Percentiles rank a stretch among this genome's conserved stretches.
Evolutionary conservation across 2,329 filamentous ascomycete genomes (phyloP).

Genomic region (Mycogone perniciosa): DNA sequence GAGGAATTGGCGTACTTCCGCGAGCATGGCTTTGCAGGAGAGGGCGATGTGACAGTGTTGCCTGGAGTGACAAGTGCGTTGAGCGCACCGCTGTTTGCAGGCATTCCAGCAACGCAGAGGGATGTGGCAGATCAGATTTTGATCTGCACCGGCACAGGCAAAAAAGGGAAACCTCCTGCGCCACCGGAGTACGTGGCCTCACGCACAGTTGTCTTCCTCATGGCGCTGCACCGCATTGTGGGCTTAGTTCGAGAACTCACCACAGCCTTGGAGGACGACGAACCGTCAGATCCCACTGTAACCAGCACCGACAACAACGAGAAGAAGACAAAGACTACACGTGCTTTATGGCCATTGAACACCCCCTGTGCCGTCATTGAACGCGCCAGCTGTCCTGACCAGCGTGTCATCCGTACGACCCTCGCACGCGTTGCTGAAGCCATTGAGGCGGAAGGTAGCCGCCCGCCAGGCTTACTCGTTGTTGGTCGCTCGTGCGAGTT

Average conservation of each 20-base stretch:
- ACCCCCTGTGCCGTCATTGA: constrained; percentile 92
- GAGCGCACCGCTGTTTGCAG: constrained; percentile 80
- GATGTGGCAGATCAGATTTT: constrained; percentile 88
- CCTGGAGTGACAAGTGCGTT: constrained; percentile 88
- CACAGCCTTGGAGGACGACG: constrained; percentile 26
- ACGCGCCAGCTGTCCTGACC: constrained; percentile 87
- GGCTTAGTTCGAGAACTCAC: constrained; percentile 69
- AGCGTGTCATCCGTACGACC: constrained; percentile 85
- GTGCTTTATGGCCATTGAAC: constrained; percentile 59
- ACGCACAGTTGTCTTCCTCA: constrained; percentile 86
- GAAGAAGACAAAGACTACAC: constrained; percentile 10
- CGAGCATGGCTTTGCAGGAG: constrained; percentile 14
- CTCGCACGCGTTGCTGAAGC: constrained; percentile 72
- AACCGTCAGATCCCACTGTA: not conserved
- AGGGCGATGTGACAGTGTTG: constrained; percentile 65
- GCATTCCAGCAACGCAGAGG: constrained; percentile 81
- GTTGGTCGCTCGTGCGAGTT: constrained; percentile 80
- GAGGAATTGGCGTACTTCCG: constrained; percentile 88
- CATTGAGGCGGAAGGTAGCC: constrained; percentile 80
- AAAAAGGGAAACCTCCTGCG: constrained; percentile 76
- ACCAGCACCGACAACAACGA: constrained; percentile 5
- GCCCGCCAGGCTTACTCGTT: constrained; percentile 83
- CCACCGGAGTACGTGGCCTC: constrained; percentile 71
- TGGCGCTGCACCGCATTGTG: constrained; percentile 82
- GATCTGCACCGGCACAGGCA: constrained; percentile 92